Evolutionary conservation across 2,329 filamentous ascomycete species (phyloP).

Genomic region (Beauveria brongniartii): DNA sequence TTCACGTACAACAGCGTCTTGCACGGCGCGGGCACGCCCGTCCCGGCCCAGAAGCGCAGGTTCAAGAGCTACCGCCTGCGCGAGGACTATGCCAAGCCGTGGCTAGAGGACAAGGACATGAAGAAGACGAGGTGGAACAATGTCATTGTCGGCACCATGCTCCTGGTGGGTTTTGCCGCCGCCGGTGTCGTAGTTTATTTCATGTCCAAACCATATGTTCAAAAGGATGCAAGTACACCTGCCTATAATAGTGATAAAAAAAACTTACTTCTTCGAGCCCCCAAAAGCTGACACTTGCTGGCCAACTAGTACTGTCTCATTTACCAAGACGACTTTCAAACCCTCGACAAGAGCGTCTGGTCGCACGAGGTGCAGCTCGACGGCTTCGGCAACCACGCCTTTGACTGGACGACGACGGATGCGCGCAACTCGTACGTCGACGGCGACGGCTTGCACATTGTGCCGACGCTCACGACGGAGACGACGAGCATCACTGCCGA

Average conservation of each 20-base stretch:
- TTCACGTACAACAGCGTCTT: constrained; percentile 7
- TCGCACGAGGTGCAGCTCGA: constrained; percentile 37
- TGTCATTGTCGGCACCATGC: constrained; percentile 24
- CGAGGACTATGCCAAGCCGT: constrained; percentile 30
- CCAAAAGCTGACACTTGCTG: background rate
- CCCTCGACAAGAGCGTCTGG: constrained; percentile 38
- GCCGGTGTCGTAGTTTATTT: constrained; percentile 27
- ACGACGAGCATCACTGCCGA: constrained; percentile 30
- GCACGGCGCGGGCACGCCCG: background rate
- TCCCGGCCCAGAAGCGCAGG: background rate
- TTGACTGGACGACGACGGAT: constrained; percentile 47
- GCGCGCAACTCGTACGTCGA: constrained; percentile 39
- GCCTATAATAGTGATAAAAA: no score
- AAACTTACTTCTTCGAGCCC: no score
- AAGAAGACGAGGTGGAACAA: constrained; percentile 28
- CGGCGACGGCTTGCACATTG: constrained; percentile 42
- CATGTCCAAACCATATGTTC: constrained; percentile 20
- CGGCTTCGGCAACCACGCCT: constrained; percentile 39
- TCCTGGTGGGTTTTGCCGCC: constrained; percentile 25
- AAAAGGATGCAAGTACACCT: constrained; percentile 13
- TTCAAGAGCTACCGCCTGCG: constrained; percentile 28
- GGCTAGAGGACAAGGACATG: constrained; percentile 26
- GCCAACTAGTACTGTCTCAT: constrained; percentile 38
- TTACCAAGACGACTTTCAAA: constrained; percentile 40
- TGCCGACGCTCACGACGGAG: constrained; percentile 42